Conservation (phyloP, 345 rosid genomes). For the Euphorbia peplus region DNA sequence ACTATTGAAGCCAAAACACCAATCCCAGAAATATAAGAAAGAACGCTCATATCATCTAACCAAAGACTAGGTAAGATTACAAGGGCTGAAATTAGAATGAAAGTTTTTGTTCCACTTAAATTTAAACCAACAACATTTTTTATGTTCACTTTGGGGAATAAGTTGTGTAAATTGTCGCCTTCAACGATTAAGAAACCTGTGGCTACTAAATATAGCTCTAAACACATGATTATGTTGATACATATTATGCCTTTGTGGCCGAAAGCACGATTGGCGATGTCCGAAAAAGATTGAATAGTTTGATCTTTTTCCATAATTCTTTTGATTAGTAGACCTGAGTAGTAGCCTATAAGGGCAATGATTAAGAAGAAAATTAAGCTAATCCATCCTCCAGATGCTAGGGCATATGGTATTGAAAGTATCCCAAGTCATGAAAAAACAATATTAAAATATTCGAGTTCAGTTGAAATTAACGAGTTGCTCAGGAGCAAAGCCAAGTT, state of each 20-base stretch:
- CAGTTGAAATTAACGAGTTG: too few species aligned
- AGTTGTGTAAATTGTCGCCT: conserved; percentile 74
- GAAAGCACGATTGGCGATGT: conserved; percentile 76
- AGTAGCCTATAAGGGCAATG: conserved; percentile 59
- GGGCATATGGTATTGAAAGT: conserved; percentile 77
- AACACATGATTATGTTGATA: conserved; percentile 56
- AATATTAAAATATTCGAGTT: too few species aligned
- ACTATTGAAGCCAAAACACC: conserved; percentile 80
- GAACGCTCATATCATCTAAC: conserved; percentile 68
- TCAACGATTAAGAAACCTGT: conserved; percentile 84
- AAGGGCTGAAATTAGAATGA: conserved; percentile 58
- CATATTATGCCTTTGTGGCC: conserved; percentile 66
- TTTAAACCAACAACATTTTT: conserved; percentile 43
- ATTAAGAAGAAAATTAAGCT: conserved; percentile 57
- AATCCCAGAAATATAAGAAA: conserved; percentile 79
- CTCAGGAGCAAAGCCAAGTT: too few species aligned
- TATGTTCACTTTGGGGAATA: conserved; percentile 48
- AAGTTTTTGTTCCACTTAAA: conserved; percentile 49
- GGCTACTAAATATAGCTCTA: conserved; percentile 73
- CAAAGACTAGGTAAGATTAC: conserved; percentile 70
- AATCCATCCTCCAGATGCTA: conserved; percentile 91
- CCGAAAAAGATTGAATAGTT: conserved; percentile 62
- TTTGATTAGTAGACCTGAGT: conserved; percentile 62
- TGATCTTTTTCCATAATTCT: conserved; percentile 75
- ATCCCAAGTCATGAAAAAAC: conserved; percentile 87